Evolutionary conservation across 768 basidiomycete genomes (phyloP).

Genomic region (Paxillus ammoniavirescens): DNA sequence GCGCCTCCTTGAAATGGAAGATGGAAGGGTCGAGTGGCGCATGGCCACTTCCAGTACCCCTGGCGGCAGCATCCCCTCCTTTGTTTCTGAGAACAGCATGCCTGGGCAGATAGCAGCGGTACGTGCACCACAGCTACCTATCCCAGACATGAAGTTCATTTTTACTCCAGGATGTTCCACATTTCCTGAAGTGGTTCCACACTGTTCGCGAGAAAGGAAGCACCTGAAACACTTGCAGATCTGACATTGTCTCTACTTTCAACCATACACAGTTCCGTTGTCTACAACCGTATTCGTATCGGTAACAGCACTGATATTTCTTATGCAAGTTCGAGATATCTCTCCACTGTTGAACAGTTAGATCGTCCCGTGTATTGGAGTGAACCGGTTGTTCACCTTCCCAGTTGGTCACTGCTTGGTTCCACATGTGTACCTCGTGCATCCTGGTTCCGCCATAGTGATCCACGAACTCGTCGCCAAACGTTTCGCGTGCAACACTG

Average conservation of each 20-base stretch:
- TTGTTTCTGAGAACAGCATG: conserved; percentile 60
- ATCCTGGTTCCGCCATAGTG: conserved; percentile 95
- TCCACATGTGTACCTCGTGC: conserved; percentile 85
- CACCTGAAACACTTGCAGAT: background rate
- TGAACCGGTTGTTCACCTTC: conserved; percentile 60
- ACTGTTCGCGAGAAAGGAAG: conserved; percentile 22
- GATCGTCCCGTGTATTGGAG: conserved; percentile 1
- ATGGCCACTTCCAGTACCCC: conserved; percentile 79
- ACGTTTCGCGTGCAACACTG: conserved; percentile 83
- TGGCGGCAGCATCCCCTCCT: conserved; percentile 66
- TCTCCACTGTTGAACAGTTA: conserved; percentile 55
- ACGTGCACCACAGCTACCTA: background rate
- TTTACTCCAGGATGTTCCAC: conserved; percentile 60
- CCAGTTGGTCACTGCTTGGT: conserved; percentile 90
- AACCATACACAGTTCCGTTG: background rate
- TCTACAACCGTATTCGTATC: background rate
- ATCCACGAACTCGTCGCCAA: conserved; percentile 90
- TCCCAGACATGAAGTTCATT: background rate
- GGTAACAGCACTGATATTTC: background rate
- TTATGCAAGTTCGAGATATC: conserved; percentile 81
- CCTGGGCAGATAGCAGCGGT: conserved; percentile 63
- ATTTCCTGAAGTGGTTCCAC: conserved; percentile 68
- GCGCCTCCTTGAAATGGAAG: conserved; percentile 56
- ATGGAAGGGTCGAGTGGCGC: conserved; percentile 70
- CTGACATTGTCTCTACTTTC: background rate